Percentiles rank a stretch among this genome's conserved stretches.
Evolutionary conservation across 805 yeast genomes (phyloP).

Genomic region (Millerozyma acaciae): DNA sequence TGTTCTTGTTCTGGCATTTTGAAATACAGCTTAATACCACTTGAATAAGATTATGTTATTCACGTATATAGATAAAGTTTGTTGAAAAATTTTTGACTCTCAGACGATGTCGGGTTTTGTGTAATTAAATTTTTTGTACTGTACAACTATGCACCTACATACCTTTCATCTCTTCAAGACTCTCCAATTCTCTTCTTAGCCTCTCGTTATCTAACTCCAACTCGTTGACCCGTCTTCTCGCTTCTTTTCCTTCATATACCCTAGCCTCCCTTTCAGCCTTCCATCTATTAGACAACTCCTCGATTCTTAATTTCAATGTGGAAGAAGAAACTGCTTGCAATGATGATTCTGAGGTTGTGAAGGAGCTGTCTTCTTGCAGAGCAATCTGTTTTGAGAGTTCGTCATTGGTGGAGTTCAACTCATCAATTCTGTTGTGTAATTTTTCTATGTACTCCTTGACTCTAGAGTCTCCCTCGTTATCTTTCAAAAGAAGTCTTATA

Average conservation of each 20-base stretch:
- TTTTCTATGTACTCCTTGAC: conserved; percentile 20
- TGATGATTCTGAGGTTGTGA: conserved; percentile 1
- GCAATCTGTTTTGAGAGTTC: conserved; percentile 14
- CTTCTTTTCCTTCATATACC: conserved; percentile 55
- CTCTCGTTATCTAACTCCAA: conserved; percentile 53
- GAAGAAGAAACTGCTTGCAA: conserved; percentile 17
- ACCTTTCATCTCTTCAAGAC: conserved; percentile 1
- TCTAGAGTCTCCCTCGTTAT: conserved; percentile 21
- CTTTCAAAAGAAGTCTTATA: conserved; percentile 36
- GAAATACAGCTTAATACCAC: background rate
- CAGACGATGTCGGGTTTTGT: conserved; percentile 6
- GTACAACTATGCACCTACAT: conserved; percentile 1
- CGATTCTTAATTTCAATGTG: conserved; percentile 48
- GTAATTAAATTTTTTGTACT: conserved; percentile 2
- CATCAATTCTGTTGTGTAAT: conserved; percentile 24
- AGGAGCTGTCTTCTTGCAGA: conserved; percentile 2
- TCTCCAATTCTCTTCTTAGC: conserved; percentile 16
- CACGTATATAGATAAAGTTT: conserved; percentile 1
- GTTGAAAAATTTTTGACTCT: conserved; percentile 15
- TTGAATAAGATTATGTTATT: conserved; percentile 2
- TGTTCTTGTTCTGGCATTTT: conserved; percentile 20
- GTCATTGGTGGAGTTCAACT: conserved; percentile 21
- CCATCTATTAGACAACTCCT: conserved; percentile 62
- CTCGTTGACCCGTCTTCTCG: conserved; percentile 47
- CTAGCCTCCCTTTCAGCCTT: conserved; percentile 69